Evolutionary conservation across 2,329 filamentous ascomycete species (phyloP).

Genomic region (Talaromyces amestolkiae): DNA sequence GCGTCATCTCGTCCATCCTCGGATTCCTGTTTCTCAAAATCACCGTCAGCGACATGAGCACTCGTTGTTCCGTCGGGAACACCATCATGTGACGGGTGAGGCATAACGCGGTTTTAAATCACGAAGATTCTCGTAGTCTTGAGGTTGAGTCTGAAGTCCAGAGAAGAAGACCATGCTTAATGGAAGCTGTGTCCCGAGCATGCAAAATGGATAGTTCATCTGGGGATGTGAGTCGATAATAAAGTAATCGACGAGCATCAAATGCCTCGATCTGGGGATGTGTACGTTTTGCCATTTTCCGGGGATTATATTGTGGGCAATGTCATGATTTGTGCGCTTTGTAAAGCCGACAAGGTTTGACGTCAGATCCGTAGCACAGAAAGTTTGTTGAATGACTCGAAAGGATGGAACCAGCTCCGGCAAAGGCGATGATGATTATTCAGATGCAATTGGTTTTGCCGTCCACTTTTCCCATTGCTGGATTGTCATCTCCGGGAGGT

Average conservation of each 20-base stretch:
- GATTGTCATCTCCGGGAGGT: constrained; percentile 8
- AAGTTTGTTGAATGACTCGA: constrained; percentile 12
- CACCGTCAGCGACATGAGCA: constrained; percentile 17
- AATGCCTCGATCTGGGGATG: constrained; percentile 13
- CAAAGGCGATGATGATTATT: neutral
- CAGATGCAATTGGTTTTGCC: neutral
- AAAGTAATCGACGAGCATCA: neutral
- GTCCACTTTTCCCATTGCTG: neutral
- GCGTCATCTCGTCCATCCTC: constrained; percentile 11
- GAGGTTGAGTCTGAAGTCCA: constrained; percentile 1
- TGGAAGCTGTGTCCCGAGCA: neutral
- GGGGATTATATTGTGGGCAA: constrained; percentile 20
- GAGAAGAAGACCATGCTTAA: constrained; percentile 17
- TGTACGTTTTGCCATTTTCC: constrained; percentile 16
- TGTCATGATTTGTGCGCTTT: constrained; percentile 15
- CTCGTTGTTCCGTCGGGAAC: constrained; percentile 14
- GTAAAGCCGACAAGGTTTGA: constrained; percentile 16
- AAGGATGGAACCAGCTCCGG: constrained; percentile 17
- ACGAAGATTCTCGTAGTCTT: neutral
- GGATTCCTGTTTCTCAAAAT: constrained; percentile 18
- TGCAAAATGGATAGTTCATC: neutral
- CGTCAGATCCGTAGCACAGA: constrained; percentile 17
- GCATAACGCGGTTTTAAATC: constrained; percentile 13
- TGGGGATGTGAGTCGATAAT: constrained; percentile 15
- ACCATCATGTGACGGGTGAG: constrained; percentile 18